Percentiles rank a stretch among this genome's conserved stretches.
Evolutionary conservation across 2,329 filamentous ascomycete genomes (phyloP).

Genomic region (Fusarium newnesense): DNA sequence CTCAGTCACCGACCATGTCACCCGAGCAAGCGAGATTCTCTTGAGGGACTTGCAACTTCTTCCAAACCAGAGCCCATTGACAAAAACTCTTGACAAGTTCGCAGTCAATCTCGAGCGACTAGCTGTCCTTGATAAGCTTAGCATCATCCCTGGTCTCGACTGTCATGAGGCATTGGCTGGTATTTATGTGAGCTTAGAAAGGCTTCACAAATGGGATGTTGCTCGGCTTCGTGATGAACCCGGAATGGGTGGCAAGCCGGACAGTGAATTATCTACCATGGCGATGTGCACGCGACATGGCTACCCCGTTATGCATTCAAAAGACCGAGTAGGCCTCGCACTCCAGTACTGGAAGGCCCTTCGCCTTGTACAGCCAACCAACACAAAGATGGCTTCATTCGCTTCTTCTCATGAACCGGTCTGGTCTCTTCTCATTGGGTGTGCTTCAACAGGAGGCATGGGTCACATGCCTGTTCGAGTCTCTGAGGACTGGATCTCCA

Average conservation of each 20-base stretch:
- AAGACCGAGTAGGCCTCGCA: constrained; percentile 73
- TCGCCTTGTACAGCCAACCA: constrained; percentile 57
- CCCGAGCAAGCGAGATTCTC: constrained; percentile 72
- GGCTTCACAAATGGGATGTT: constrained; percentile 77
- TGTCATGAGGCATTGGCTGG: constrained; percentile 82
- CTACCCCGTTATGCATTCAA: constrained; percentile 75
- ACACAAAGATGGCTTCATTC: constrained; percentile 50
- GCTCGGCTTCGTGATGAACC: constrained; percentile 64
- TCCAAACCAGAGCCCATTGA: constrained; percentile 71
- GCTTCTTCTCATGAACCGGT: constrained; percentile 59
- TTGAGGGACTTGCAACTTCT: constrained; percentile 70
- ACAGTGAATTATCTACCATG: constrained; percentile 62
- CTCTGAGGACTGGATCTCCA: constrained; percentile 79
- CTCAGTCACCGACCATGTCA: constrained; percentile 68
- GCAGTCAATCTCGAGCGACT: constrained; percentile 77
- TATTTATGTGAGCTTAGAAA: constrained; percentile 75
- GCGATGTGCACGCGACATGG: constrained; percentile 78
- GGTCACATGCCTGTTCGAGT: constrained; percentile 72
- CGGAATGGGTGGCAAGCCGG: constrained; percentile 55
- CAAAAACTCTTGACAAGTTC: constrained; percentile 77
- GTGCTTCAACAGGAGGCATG: constrained; percentile 59
- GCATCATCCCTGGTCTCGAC: constrained; percentile 73
- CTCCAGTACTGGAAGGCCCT: constrained; percentile 82
- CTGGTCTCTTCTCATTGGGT: constrained; percentile 77
- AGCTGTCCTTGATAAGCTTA: constrained; percentile 76